Conservation (phyloP, 805 yeast genomes). For the Ogataea siamensis region DNA sequence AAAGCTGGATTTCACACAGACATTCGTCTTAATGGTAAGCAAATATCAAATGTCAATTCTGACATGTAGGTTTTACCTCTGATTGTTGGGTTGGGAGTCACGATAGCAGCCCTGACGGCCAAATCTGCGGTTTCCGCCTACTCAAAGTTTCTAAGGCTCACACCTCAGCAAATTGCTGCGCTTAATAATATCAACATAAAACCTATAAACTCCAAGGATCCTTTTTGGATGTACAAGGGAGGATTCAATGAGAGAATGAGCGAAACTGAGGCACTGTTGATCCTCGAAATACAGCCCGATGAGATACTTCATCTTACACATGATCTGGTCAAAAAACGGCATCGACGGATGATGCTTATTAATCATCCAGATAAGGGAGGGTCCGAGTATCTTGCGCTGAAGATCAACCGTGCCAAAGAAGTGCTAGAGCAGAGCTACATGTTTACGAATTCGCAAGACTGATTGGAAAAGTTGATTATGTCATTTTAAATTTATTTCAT, state of each 20-base stretch:
- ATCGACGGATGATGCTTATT: slow-evolving; percentile 71
- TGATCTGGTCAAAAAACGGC: slow-evolving; percentile 61
- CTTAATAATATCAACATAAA: slow-evolving; percentile 36
- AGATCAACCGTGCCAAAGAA: slow-evolving; percentile 84
- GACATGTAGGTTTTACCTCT: slow-evolving; percentile 45
- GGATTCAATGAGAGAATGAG: slow-evolving; percentile 65
- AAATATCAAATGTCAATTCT: slow-evolving; percentile 5
- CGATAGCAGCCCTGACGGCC: slow-evolving; percentile 48
- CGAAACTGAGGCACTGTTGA: slow-evolving; percentile 66
- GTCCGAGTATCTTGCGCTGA: slow-evolving; percentile 74
- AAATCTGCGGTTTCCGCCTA: slow-evolving; percentile 39
- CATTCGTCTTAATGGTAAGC: slow-evolving; percentile 14
- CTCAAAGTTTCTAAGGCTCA: slow-evolving; percentile 30
- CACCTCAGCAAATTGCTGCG: slow-evolving; percentile 39
- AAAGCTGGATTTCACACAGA: too few species aligned
- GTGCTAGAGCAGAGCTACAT: slow-evolving; percentile 63
- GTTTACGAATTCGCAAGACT: slow-evolving; percentile 28
- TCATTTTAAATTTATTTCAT: slow-evolving; percentile 13
- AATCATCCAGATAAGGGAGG: slow-evolving; percentile 94
- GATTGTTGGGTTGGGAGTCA: slow-evolving; percentile 52
- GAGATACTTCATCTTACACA: slow-evolving; percentile 50
- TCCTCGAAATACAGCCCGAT: slow-evolving; percentile 55
- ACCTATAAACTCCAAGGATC: slow-evolving; percentile 10
- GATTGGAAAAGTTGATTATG: slow-evolving; percentile 6
- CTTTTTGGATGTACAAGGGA: slow-evolving; percentile 48